Conservation (phyloP, 2,329 filamentous ascomycete genomes). For the Exophiala alcalophila region DNA sequence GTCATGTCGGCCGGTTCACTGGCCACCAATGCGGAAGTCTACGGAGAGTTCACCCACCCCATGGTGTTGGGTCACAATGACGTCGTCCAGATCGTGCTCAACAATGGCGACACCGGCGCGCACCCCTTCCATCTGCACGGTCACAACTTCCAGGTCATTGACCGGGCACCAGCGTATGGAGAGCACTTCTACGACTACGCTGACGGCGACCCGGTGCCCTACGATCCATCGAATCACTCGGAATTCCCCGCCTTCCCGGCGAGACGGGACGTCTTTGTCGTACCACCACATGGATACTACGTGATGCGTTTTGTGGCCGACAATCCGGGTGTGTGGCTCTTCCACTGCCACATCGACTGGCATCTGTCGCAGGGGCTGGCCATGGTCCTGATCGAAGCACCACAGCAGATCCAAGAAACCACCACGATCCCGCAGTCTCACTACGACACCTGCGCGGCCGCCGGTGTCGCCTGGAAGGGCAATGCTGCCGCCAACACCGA, state of each 20-base stretch:
- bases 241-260: slow-evolving; percentile 13
- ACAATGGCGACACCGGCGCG: slow-evolving; percentile 49
- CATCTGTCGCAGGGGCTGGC: slow-evolving; percentile 53
- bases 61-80: slow-evolving; percentile 65
- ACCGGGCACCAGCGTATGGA: slow-evolving; percentile 56
- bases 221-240: slow-evolving; percentile 30
- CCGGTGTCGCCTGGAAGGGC: slow-evolving; percentile 49
- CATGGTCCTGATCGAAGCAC: slow-evolving; percentile 14
- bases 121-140: slow-evolving; percentile 70
- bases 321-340: slow-evolving; percentile 52
- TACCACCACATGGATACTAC: slow-evolving; percentile 53
- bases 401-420: slow-evolving; percentile 60
- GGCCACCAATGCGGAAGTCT: slow-evolving; percentile 60
- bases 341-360: slow-evolving; percentile 54
- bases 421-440: slow-evolving; percentile 38
- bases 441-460: slow-evolving; percentile 39
- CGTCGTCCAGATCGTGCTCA: slow-evolving; percentile 40
- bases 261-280: slow-evolving; percentile 54
- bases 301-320: slow-evolving; percentile 56
- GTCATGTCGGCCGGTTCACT: slow-evolving; percentile 59
- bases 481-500: slow-evolving; percentile 72
- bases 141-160: slow-evolving; percentile 65
- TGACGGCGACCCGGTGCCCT: slow-evolving; percentile 38
- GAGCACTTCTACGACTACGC: slow-evolving; percentile 53
- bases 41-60: slow-evolving; percentile 63